Conservation (phyloP, 2,329 filamentous ascomycete species). For the Phoma sp. region DNA sequence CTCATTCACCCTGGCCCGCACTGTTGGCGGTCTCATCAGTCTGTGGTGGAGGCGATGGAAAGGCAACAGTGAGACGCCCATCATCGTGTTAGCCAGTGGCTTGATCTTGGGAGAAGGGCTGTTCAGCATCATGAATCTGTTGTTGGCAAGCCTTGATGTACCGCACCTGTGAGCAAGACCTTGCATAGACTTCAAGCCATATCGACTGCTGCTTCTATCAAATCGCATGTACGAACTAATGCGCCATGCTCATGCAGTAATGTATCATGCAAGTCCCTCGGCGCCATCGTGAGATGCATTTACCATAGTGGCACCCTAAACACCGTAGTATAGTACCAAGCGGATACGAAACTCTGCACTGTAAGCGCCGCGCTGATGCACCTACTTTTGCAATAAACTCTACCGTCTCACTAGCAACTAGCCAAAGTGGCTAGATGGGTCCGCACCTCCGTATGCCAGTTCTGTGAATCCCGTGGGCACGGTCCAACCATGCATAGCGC, state of each 20-base stretch:
- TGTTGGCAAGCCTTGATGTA: slow-evolving; percentile 67
- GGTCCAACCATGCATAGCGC: slow-evolving; percentile 72
- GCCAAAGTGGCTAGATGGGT: neutral
- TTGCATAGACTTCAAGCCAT: neutral
- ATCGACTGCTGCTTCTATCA: no score
- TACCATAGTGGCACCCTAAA: neutral
- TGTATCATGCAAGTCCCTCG: neutral
- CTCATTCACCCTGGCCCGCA: slow-evolving; percentile 89
- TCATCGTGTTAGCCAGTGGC: slow-evolving; percentile 89
- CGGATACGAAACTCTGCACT: neutral
- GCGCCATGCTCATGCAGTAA: neutral
- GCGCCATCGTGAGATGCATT: neutral
- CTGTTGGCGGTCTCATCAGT: slow-evolving; percentile 69
- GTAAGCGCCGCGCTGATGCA: neutral
- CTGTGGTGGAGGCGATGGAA: slow-evolving; percentile 26
- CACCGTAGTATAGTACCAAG: neutral
- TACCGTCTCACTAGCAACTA: neutral
- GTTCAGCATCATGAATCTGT: slow-evolving; percentile 68
- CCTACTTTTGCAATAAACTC: neutral
- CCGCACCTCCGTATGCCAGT: slow-evolving; percentile 50
- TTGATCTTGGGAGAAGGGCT: slow-evolving; percentile 68
- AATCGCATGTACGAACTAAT: neutral
- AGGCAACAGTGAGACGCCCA: slow-evolving; percentile 68
- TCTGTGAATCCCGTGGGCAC: slow-evolving; percentile 68
- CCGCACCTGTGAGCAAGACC: slow-evolving; percentile 13